Percentiles rank a stretch among this genome's conserved stretches.
These are phyloP conservation scores for Fomitopsis schrenkii DNA, from an alignment of 1,284 basidiomycete genomes.

Conservation along the genomic window DNA sequence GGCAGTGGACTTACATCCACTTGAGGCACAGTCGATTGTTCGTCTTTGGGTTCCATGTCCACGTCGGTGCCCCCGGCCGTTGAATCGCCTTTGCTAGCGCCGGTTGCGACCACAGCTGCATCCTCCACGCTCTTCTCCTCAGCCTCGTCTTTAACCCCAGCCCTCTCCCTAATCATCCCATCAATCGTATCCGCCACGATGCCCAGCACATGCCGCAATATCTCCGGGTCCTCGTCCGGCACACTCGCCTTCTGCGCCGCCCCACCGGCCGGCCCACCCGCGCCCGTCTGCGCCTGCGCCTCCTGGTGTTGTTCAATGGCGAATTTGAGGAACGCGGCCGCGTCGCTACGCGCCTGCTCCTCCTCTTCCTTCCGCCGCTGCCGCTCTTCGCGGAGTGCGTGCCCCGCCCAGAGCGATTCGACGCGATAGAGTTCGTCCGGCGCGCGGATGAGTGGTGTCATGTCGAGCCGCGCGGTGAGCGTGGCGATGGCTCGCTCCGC, in stretches of 20 bases:
- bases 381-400: conserved; percentile 20
- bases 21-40: neutral
- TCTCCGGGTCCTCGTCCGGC: conserved; percentile 39
- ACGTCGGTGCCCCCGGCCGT: conserved; percentile 7
- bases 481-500: conserved; percentile 37
- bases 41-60: conserved; percentile 16
- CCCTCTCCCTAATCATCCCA: neutral
- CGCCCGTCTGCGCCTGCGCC: conserved; percentile 24
- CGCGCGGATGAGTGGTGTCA: conserved; percentile 55
- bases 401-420: conserved; percentile 54
- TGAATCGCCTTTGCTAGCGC: too few relatives aligned
- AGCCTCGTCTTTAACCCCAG: conserved; percentile 5
- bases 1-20: neutral
- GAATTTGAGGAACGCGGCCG: conserved; percentile 31
- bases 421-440: conserved; percentile 64
- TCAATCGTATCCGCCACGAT: conserved; percentile 43
- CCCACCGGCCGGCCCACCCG: neutral
- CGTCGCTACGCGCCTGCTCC: conserved; percentile 23
- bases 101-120: neutral
- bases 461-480: conserved; percentile 55
- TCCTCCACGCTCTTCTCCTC: neutral
- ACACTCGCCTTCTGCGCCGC: neutral
- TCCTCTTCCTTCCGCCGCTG: conserved; percentile 19
- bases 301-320: conserved; percentile 32
- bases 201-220: conserved; percentile 48